Base-by-base conservation (phyloP, 192 early-diverging fungal genomes). In the Rhizoclosmatium sp. region DNA sequence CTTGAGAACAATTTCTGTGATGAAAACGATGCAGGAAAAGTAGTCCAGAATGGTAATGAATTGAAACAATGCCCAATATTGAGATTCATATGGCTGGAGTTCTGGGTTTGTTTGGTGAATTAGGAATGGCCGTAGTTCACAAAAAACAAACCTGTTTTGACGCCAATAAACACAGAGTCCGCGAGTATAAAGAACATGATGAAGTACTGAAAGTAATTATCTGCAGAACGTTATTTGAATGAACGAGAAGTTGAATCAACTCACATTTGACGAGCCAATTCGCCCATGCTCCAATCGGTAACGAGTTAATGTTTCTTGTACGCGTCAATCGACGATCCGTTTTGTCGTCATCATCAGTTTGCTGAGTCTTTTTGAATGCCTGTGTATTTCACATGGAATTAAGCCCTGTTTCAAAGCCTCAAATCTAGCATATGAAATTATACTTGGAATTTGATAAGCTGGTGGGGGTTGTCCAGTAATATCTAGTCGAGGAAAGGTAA, bases 281-380 rank as follows among this genome's bases (percentile, higher is more conserved):
- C 10, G 84, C 84, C 84, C 84, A 85, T 0, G 84, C 84, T 1
- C 84, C 84, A 21, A 85, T 59, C 2, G 84, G 84, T 45, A 85
- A 23, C 39, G 75, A 47, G 31, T 82, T 78, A 14, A 82, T 46
- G 70, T 85, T 84, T 21, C 78, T 49, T n/a, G 80, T 85, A 5
- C 84, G 56, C 3, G 82, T 85, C 12, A 85, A 62, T 45, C 84
- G 79, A 23, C 84, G 69, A 79, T 85, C 84, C 1, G 70, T 85
- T 71, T 82, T 85, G 16, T 65, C 58, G 3, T 82, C 66, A 47
- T 77, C 79, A n/a, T 56, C 56, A 19, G 56, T 73, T 65, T 82
- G 75, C 44, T 84, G 84, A 3, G 73, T 67, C 31, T 84, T 76
- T 70, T 85, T 85, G 78, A 85, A 85, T 21, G 74, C 80, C 75